These are phyloP conservation scores for Aspergillus pseudoviridinutans DNA, from an alignment of 2,329 filamentous ascomycete species.

Conservation along the genomic window DNA sequence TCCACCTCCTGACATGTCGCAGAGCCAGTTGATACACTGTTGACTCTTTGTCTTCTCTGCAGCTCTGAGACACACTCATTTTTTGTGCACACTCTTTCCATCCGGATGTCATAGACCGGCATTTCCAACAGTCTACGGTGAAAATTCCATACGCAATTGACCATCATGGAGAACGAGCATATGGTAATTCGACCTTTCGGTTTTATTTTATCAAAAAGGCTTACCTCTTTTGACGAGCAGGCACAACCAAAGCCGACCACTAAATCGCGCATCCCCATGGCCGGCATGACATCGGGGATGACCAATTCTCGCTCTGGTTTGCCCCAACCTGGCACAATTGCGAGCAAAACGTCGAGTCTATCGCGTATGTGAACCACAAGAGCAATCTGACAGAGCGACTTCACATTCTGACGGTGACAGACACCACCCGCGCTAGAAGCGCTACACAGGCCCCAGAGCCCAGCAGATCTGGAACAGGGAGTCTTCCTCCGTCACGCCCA, in stretches of 20 bases:
- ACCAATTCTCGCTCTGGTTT: constrained; percentile 51
- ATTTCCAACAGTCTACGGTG: neutral
- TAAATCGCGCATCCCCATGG: constrained; percentile 30
- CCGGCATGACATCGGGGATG: constrained; percentile 45
- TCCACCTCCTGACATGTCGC: constrained; percentile 12
- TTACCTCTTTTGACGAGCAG: constrained; percentile 15
- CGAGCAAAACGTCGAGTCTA: constrained; percentile 49
- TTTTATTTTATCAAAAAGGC: neutral
- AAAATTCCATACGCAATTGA: neutral
- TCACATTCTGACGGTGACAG: constrained; percentile 32
- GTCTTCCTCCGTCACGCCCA: constrained; percentile 24
- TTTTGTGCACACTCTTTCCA: neutral
- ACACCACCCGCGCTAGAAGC: constrained; percentile 48
- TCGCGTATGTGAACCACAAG: constrained; percentile 22
- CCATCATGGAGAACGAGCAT: constrained; percentile 33
- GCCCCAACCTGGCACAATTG: constrained; percentile 40
- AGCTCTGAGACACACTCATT: constrained; percentile 3
- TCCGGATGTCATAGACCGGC: neutral
- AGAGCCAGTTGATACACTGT: constrained; percentile 6
- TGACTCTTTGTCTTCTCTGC: neutral
- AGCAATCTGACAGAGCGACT: constrained; percentile 9
- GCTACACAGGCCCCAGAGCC: constrained; percentile 47
- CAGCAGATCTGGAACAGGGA: constrained; percentile 20
- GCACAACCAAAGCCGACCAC: constrained; percentile 22
- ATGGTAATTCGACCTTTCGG: constrained; percentile 17